Base-by-base conservation (phyloP, 768 basidiomycete genomes). In the Chalciporus sphaerocephalus region DNA sequence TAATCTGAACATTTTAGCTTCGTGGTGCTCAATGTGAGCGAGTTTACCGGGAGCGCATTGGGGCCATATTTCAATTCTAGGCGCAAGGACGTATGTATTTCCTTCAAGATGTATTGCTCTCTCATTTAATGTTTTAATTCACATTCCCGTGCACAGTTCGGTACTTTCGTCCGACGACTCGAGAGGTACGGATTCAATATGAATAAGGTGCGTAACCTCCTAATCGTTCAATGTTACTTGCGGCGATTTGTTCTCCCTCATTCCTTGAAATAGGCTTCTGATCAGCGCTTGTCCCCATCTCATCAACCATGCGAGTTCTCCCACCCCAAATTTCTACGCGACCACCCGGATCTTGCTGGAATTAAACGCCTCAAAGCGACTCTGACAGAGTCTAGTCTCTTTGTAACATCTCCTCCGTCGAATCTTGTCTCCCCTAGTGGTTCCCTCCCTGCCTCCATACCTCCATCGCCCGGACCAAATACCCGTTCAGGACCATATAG, bases 161-260 rank as follows among this genome's bases (percentile, higher is more conserved):
- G 91, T 8, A 91, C 87, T 59, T 96, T 96, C 65, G 91, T 94
- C 34, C 83, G 92, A 47, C 92, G 94, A 65, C 76, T 94, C 45
- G 94, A 95, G 72, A 93, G 93, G 88, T 95, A 93, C 57, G 91
- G 91, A 33, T 95, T 94, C 67, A 93, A 94, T 69, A 90, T 90
- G 68, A 92, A 92, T 65, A 77, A 88, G 68, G 85, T 88, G 46
- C 50, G 79, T 72, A 37, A 10, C 18, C 18, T 42, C 6, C 46
- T 16, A 25, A 27, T 2, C 35, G 18, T 36, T 33, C 25, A n/a
- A 6, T 44, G 22, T 35, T 47, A 25, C 23, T 51, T 32, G 41
- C 56, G 46, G 50, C 40, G 42, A 46, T 45, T 42, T 17, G 8
- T 40, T 25, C 11, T 23, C 25, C 16, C 24, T 44, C 38, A 25